Evolutionary conservation across 2,329 filamentous ascomycete genomes (phyloP), one percentile per base, ranked within the genome.

Genomic region (Aspergillus clavatus): DNA sequence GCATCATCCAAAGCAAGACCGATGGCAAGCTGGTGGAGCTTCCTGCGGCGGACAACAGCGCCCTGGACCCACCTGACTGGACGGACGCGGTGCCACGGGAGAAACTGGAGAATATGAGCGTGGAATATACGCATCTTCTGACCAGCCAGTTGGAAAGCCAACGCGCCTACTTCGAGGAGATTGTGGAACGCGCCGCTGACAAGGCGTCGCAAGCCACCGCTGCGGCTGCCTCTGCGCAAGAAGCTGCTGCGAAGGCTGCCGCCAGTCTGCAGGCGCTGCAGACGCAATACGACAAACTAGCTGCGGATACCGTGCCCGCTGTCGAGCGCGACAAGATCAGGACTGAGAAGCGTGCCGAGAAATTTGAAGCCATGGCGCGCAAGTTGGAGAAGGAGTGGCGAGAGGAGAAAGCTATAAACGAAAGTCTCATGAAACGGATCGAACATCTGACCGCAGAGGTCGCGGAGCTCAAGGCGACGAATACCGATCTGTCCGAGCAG

Each of bases 61-160:
- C 66, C 0, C 64, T 71, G 31, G 61, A 70, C 18, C 67, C 68
- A 14, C 68, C 70, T 5, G 68, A 70, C 43, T 69, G 67, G 65
- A 61, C 62, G 4, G 72, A 75, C 48, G 69, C 69, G 6, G 70
- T 74, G 1, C 72, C 73, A 1, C 67, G 70, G 24, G 81, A 83
- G 61, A 85, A 85, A 60, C 72, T 84, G 36, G 82, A 85, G 52
- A 87, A 81, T 60, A 94, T 97, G 63, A 88, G 88, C 23, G 79
- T 93, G 54, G 93, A 98, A 69, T 98, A 97, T 66, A 93, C 91
- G 0, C 90, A 96, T 61, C 80, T 98, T 2, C 80, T 98, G 8
- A 94, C 88, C 3, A 90, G 84, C 48, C 93, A 98, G 62, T 81
- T 98, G 2, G 93, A 97, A 63, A 89, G 85, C 35, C 93, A 98